Conservation (phyloP, 2,329 filamentous ascomycete genomes). For the Trichophyton schoenleinii region DNA sequence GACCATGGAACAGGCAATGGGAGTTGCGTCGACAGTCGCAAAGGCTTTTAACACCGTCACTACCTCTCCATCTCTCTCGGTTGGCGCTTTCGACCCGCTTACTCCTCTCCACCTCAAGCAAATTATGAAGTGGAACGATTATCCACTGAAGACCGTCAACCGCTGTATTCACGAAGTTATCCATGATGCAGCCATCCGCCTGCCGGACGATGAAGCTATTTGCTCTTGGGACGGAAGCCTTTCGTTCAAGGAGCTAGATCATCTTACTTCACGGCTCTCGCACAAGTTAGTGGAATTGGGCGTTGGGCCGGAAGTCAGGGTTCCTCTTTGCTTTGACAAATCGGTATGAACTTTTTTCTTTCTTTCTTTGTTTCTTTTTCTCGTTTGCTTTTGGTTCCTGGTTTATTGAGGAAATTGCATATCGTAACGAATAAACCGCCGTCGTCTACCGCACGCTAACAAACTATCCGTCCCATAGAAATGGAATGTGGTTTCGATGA, state of each 20-base stretch:
- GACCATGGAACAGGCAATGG: constrained; percentile 28
- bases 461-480: constrained; percentile 18
- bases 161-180: constrained; percentile 29
- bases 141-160: constrained; percentile 28
- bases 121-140: constrained; percentile 42
- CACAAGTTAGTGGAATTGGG: constrained; percentile 23
- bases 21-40: constrained; percentile 43
- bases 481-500: constrained; percentile 32
- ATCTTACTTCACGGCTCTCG: constrained; percentile 27
- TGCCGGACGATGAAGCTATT: constrained; percentile 15
- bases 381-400: too few species aligned
- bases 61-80: constrained; percentile 28
- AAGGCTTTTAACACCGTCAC: constrained; percentile 40
- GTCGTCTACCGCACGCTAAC: background rate
- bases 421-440: background rate
- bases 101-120: constrained; percentile 45
- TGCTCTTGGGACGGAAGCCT: constrained; percentile 23
- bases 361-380: background rate
- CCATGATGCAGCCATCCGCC: constrained; percentile 26
- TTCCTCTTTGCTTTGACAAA: constrained; percentile 33
- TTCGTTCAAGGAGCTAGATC: constrained; percentile 27
- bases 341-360: constrained; percentile 20
- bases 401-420: background rate
- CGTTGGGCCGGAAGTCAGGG: constrained; percentile 27
- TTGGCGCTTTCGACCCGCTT: constrained; percentile 42